A percentile compares a stretch with the other conserved stretches of the same genome.
Conservation (phyloP, 176 grass and related monocot species). For the Elaeis guineensis region DNA sequence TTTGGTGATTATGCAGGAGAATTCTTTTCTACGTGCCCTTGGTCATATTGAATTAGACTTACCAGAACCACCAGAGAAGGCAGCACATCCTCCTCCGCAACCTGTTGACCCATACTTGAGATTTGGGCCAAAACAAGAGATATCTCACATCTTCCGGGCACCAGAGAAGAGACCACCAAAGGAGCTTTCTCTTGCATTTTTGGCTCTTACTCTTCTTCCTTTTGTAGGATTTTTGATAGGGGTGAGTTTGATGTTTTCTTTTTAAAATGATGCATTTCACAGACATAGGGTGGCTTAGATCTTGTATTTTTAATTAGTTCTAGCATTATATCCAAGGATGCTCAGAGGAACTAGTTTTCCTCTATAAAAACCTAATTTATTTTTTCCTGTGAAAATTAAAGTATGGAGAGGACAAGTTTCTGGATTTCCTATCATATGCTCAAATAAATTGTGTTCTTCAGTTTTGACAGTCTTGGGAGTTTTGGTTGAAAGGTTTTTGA, state of each 20-base stretch:
- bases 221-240: conserved; percentile 74
- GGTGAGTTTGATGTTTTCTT: conserved; percentile 31
- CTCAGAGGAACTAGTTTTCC: too few species aligned
- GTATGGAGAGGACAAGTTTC: too few species aligned
- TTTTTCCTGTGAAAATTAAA: too few species aligned
- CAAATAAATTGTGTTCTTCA: too few species aligned
- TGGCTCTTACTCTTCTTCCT: conserved; percentile 48
- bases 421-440: too few species aligned
- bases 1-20: conserved; percentile 49
- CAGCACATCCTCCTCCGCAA: conserved; percentile 49
- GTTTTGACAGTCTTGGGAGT: too few species aligned
- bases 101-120: conserved; percentile 66
- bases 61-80: conserved; percentile 81
- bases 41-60: conserved; percentile 77
- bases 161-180: conserved; percentile 83
- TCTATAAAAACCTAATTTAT: too few species aligned
- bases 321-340: too few species aligned
- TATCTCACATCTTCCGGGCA: conserved; percentile 76
- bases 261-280: not conserved
- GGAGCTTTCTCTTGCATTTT: conserved; percentile 78
- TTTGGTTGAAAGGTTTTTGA: too few species aligned
- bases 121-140: conserved; percentile 73
- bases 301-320: too few species aligned
- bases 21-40: conserved; percentile 64
- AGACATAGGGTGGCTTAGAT: too few species aligned